These are phyloP conservation scores for Epichloe glyceriae DNA, from an alignment of 2,329 filamentous ascomycete genomes.

Conservation along the genomic window DNA sequence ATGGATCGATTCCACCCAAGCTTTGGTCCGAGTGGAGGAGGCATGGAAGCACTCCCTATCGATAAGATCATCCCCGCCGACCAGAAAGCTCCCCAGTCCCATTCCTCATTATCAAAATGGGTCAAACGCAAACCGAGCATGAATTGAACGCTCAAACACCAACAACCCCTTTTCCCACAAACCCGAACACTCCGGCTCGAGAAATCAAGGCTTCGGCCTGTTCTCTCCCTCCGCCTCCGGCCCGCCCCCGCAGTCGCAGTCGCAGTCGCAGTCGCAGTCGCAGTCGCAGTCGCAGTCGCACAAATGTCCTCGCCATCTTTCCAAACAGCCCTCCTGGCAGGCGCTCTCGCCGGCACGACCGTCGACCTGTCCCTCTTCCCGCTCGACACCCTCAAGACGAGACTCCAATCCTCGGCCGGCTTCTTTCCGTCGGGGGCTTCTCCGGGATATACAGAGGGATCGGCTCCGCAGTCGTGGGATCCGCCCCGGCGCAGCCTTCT, in stretches of 20 bases:
- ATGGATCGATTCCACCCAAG: too few relatives aligned
- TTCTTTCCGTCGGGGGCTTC: slow-evolving; percentile 82
- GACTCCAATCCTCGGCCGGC: slow-evolving; percentile 69
- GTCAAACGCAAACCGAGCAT: too few relatives aligned
- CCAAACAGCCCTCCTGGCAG: slow-evolving; percentile 57
- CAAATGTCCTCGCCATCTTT: slow-evolving; percentile 27
- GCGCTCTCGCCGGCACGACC: slow-evolving; percentile 83
- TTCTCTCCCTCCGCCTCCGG: neutral
- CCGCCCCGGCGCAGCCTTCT: slow-evolving; percentile 84
- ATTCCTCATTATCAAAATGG: too few relatives aligned
- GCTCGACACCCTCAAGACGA: slow-evolving; percentile 97
- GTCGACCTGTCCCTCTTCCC: slow-evolving; percentile 96
- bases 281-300: neutral
- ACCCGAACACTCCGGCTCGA: too few relatives aligned
- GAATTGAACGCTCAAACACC: too few relatives aligned
- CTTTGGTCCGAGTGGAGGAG: too few relatives aligned
- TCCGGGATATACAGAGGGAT: slow-evolving; percentile 86
- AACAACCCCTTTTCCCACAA: too few relatives aligned
- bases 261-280: too few relatives aligned
- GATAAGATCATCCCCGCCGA: too few relatives aligned
- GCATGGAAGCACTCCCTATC: too few relatives aligned
- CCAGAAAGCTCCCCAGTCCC: too few relatives aligned
- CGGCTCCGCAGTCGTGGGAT: slow-evolving; percentile 78
- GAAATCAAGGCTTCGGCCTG: neutral
- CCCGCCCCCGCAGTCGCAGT: too few relatives aligned